These are phyloP conservation scores for Silybum marianum DNA, from an alignment of 129 eudicot genomes.

Conservation along the genomic window DNA sequence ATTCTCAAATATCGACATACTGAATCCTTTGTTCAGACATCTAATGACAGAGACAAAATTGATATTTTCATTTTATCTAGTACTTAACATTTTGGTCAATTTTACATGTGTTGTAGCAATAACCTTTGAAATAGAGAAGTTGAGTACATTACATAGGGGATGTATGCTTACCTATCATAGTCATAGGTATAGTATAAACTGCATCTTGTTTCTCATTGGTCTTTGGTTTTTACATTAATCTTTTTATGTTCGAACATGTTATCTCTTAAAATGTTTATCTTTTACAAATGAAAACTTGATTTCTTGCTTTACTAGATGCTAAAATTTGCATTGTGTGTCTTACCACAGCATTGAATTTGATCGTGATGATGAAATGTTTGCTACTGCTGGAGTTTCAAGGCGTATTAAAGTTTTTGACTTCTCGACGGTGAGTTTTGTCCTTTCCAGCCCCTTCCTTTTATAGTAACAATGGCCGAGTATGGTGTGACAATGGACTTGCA, in stretches of 20 bases:
- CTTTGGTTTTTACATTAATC: background rate
- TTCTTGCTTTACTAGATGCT: background rate
- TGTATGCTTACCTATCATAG: background rate
- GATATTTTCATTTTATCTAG: background rate
- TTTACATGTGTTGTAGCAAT: background rate
- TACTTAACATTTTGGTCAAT: background rate
- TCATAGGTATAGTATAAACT: background rate
- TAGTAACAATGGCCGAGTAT: background rate
- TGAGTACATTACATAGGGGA: background rate
- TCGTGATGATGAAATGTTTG: slow-evolving; percentile 74
- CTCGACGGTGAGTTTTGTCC: slow-evolving; percentile 52
- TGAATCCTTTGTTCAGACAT: background rate
- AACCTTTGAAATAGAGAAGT: background rate
- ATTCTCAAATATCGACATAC: slow-evolving; percentile 1
- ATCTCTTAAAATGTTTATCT: background rate
- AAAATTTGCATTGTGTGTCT: slow-evolving; percentile 20
- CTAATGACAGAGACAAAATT: background rate
- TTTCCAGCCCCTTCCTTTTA: slow-evolving; percentile 10
- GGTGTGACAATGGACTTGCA: background rate
- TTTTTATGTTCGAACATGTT: background rate
- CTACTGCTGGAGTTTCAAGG: slow-evolving; percentile 83
- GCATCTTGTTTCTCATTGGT: background rate
- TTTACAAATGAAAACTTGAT: background rate
- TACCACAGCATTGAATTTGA: slow-evolving; percentile 68
- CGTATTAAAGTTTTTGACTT: slow-evolving; percentile 69